Percentiles rank a stretch among this genome's conserved stretches.
Evolutionary conservation across 1,139 yeast species (phyloP).

Genomic region (Arxiozyma bovina): DNA sequence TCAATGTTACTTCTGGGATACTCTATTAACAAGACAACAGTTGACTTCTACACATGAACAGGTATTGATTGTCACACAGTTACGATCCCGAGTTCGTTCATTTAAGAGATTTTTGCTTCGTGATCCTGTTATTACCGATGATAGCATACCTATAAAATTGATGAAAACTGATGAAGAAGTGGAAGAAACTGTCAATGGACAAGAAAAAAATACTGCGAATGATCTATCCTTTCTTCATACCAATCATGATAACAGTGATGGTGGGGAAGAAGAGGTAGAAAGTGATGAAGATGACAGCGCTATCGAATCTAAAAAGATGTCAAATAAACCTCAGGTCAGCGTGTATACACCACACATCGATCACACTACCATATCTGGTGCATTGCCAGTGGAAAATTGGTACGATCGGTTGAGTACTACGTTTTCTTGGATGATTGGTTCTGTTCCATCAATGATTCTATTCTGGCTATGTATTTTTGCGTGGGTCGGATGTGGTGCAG

Average conservation of each 20-base stretch:
- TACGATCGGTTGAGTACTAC: constrained; percentile 29
- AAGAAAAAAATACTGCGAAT: background rate
- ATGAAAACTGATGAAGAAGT: background rate
- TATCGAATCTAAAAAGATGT: background rate
- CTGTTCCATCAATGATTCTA: constrained; percentile 27
- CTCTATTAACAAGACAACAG: constrained; percentile 36
- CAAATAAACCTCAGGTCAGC: no score
- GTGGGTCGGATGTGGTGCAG: constrained; percentile 34
- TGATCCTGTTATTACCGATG: background rate
- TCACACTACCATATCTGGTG: constrained; percentile 6
- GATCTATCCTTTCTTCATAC: no score
- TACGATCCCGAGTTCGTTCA: constrained; percentile 30
- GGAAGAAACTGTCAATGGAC: background rate
- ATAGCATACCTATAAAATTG: background rate
- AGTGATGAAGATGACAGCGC: background rate
- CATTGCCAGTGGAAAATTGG: constrained; percentile 23
- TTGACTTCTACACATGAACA: constrained; percentile 25
- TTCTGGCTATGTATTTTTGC: constrained; percentile 34
- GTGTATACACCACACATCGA: background rate
- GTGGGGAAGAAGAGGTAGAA: no score
- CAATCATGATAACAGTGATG: no score
- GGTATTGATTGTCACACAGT: constrained; percentile 20
- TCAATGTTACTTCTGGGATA: constrained; percentile 35
- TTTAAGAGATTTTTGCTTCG: constrained; percentile 19
- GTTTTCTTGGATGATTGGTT: constrained; percentile 26